A percentile compares a stretch with the other conserved stretches of the same genome.
These are phyloP conservation scores for Cutaneotrichosporon sp. DNA, from an alignment of 1,284 basidiomycete species.

Conservation along the genomic window DNA sequence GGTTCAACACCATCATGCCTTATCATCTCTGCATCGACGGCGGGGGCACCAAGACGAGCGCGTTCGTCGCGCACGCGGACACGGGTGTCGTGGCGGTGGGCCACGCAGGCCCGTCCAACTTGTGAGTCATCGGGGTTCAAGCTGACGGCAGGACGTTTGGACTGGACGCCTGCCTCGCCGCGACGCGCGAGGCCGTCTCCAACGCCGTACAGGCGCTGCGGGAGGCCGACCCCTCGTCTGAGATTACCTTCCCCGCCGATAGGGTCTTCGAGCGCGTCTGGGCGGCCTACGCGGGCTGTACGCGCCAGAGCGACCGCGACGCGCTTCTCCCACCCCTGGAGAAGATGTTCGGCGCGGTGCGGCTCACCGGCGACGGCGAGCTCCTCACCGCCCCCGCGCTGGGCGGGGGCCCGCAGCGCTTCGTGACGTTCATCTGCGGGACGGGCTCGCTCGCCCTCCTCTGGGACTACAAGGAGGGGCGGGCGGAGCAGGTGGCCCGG, in stretches of 20 bases:
- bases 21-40: constrained; percentile 26
- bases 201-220: not conserved
- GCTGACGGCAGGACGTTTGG: constrained; percentile 21
- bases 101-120: constrained; percentile 24
- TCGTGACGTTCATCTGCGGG: constrained; percentile 23
- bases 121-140: constrained; percentile 14
- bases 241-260: not conserved
- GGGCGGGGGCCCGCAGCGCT: not conserved
- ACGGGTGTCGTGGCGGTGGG: constrained; percentile 3
- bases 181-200: constrained; percentile 10
- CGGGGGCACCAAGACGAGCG: constrained; percentile 28
- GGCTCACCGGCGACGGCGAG: constrained; percentile 24
- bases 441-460: constrained; percentile 18
- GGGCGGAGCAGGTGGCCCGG: constrained; percentile 3
- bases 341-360: constrained; percentile 5
- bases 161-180: constrained; percentile 12
- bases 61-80: constrained; percentile 10
- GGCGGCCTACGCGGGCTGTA: constrained; percentile 25
- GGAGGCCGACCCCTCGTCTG: not conserved
- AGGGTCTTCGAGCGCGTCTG: constrained; percentile 13
- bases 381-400: constrained; percentile 18
- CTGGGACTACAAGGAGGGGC: constrained; percentile 11
- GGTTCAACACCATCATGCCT: constrained; percentile 6
- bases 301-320: constrained; percentile 18
- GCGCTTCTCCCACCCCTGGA: constrained; percentile 9